Percentiles rank a stretch among this genome's conserved stretches.
These are phyloP conservation scores for Xerophyta viscosa DNA, from an alignment of 106 monocot species.

Conservation along the genomic window DNA sequence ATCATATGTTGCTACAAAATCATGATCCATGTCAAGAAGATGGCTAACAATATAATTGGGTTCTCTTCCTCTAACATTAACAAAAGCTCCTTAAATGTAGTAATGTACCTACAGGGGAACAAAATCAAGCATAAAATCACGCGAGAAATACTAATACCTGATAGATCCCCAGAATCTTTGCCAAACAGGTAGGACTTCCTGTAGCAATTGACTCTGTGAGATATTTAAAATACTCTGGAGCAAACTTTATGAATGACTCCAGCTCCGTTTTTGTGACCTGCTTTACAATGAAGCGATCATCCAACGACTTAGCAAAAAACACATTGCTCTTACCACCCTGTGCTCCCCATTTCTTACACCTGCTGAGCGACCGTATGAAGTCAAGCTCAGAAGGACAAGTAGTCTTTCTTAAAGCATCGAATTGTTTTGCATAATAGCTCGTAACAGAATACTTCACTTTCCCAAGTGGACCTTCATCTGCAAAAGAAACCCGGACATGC, in stretches of 20 bases:
- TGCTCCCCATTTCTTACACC: constrained; percentile 97
- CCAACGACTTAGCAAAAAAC: constrained; percentile 94
- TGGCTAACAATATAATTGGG: too few species aligned
- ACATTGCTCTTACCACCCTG: constrained; percentile 97
- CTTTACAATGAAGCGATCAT: constrained; percentile 94
- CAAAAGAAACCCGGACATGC: constrained; percentile 71
- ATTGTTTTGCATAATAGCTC: constrained; percentile 76
- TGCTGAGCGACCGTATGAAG: constrained; percentile 86
- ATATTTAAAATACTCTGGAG: constrained; percentile 82
- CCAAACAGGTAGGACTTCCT: constrained; percentile 81
- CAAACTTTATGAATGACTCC: constrained; percentile 87
- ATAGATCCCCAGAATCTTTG: constrained; percentile 94
- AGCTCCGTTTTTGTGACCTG: constrained; percentile 92
- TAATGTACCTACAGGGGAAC: too few species aligned
- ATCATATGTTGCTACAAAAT: too few species aligned
- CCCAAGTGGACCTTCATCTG: constrained; percentile 57
- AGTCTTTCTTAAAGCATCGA: constrained; percentile 65
- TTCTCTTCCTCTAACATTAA: too few species aligned
- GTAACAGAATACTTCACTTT: constrained; percentile 74
- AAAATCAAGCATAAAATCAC: constrained; percentile 1
- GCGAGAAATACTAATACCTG: constrained; percentile 37
- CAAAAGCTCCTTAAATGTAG: too few species aligned
- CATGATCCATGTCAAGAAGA: too few species aligned
- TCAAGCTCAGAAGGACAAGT: constrained; percentile 85
- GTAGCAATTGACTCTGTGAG: constrained; percentile 66